Percentiles rank a stretch among this genome's conserved stretches.
Evolutionary conservation across 495 filamentous ascomycete species (phyloP).

Genomic region (Hypomontagnella submonticulosa): DNA sequence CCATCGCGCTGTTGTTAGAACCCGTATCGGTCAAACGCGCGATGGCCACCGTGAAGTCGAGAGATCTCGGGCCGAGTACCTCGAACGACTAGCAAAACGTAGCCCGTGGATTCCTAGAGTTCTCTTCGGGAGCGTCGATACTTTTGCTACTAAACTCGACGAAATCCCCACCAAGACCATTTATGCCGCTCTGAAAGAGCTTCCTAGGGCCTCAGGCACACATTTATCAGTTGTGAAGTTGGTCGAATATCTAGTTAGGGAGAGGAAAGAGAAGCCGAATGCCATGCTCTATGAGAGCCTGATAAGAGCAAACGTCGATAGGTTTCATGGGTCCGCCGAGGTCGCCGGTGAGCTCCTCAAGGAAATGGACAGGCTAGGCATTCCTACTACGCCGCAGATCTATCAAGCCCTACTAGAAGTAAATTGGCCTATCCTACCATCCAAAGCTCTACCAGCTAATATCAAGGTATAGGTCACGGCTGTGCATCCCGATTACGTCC

Average conservation of each 20-base stretch:
- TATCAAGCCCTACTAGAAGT: conserved; percentile 81
- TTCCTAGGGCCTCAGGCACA: conserved; percentile 45
- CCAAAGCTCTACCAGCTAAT: conserved; percentile 5
- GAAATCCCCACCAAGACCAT: conserved; percentile 50
- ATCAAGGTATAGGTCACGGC: conserved; percentile 69
- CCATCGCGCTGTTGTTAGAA: not conserved
- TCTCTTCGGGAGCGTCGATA: conserved; percentile 25
- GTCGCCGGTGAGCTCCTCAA: conserved; percentile 68
- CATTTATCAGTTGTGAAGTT: conserved; percentile 51
- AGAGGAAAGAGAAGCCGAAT: conserved; percentile 71
- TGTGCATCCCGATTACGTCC: conserved; percentile 85
- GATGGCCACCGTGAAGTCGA: conserved; percentile 9
- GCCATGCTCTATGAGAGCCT: conserved; percentile 76
- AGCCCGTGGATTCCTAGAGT: conserved; percentile 43
- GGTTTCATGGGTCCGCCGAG: conserved; percentile 68
- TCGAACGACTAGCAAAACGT: conserved; percentile 40
- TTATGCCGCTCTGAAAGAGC: conserved; percentile 58
- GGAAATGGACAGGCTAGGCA: conserved; percentile 72
- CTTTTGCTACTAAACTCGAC: conserved; percentile 34
- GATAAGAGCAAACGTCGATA: conserved; percentile 74
- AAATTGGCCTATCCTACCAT: conserved; percentile 29
- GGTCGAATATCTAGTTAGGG: conserved; percentile 68
- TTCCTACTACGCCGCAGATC: conserved; percentile 70
- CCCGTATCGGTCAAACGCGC: not conserved
- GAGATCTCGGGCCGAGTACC: conserved; percentile 34